Evolutionary conservation across 2,329 filamentous ascomycete species (phyloP), one percentile per base, ranked within the genome.

Genomic region (Xylariales sp.): DNA sequence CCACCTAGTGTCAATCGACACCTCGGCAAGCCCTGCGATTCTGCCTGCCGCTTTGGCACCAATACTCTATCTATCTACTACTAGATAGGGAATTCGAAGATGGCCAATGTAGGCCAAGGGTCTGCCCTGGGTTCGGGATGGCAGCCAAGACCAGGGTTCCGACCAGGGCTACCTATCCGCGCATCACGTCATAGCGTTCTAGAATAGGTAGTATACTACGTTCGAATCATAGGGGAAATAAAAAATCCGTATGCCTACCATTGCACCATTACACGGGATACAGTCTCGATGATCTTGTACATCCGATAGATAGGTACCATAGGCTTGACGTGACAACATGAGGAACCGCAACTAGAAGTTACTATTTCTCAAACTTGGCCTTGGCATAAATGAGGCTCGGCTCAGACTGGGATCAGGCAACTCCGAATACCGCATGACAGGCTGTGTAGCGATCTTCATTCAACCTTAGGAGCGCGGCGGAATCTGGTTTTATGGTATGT

Each of bases 401-500:
- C 9, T 10, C 23, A 34, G 28, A 49, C 48, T 54, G 12, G 55
- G 55, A 58, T 48, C 18, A 46, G 65, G 66, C 65, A 69, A 62
- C 69, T 65, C 61, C 54, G 69, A 69, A 58, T 39, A 62, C 56
- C 64, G 64, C 65, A 68, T 64, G 59, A 64, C 54, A 64, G 63
- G 62, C 66, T 64, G 61, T 73, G 69, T 58, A 65, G 65, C 70
- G 67, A 71, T 72, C 69, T 61, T 66, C 64, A 61, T 62, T 66
- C 64, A 61, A 67, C 65, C 57, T 62, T 32, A 53, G 68, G 59
- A 69, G 68, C 64, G 67, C 67, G 62, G 71, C 71, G 70, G 71
- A 69, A 69, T 70, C 60, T 67, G 70, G 65, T 73, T 69, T 72
- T 68, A 71, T 72, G 16, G 61, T 69, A 53, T 69, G 53, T 66